Base-by-base conservation (phyloP, 2,329 filamentous ascomycete species). In the Periconia sp. region DNA sequence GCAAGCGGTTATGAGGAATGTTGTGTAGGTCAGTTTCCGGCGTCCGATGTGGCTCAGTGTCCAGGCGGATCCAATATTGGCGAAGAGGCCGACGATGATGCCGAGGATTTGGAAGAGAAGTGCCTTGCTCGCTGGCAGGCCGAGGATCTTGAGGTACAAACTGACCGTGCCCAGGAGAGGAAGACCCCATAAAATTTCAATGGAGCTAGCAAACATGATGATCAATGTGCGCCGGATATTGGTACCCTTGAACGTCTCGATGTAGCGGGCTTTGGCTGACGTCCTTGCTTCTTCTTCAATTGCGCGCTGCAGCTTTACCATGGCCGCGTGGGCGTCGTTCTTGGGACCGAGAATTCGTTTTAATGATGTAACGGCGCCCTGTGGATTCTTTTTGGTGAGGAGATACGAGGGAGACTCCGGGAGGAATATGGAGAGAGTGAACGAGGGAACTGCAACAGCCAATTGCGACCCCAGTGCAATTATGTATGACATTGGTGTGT, bases 321-420 rank as follows among this genome's bases (percentile, higher is more conserved):
- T 23, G 8, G 63, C 53, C 1, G 56, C 55, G 1, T 58, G 57
- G 1, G 75, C 70, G 33, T 76, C 42, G 47, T 62, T 52, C 41
- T 66, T 68, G 0, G 62, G 47, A 0, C 75, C 74, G 56, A 81
- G 76, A 52, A 85, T 76, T 50, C 78, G 77, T 47, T 69, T 73
- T 59, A 82, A 76, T 15, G 79, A 76, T 56, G 69, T 66, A 55
- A 78, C 63, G 1, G 78, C 75, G 35, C 76, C 61, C 1, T 59
- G 61, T 5, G 71, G 58, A 10, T 70, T 65, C 3, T 67, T 70
- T 45, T 70, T 74, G 2, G 74, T 72, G 3, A 82, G 58, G 1
- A 81, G 69, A 47, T 75, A 80, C 0, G 77, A 70, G 0, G 80
- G 80, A n/a, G 76, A 79, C 57, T 82, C 80, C 0, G 79, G 80